Base-by-base conservation (phyloP, 2,329 filamentous ascomycete genomes). In the Fusarium circinatum region DNA sequence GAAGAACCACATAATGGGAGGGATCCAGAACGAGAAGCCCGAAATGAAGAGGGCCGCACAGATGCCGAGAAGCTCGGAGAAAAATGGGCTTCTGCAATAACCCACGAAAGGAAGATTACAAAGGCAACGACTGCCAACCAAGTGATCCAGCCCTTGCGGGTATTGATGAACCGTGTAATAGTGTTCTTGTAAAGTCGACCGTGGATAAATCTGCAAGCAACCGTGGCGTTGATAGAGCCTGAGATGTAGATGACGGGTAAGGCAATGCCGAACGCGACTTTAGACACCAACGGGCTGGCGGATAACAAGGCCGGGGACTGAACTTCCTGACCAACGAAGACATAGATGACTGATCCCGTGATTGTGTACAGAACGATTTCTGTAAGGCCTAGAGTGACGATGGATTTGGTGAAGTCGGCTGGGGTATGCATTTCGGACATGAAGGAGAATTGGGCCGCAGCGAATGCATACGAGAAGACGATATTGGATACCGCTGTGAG, bases 61-160 rank as follows among this genome's bases (percentile, higher is more conserved):
- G 77, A 88, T 85, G 48, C 85, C 83, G 15, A 94, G 83, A 45
- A 94, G 83, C 51, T 92, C 86, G 68, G 88, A 89, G 83, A 94
- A 95, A 79, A 91, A 90, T 4, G 93, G 93, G 91, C 88, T 76
- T 92, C 89, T 22, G 92, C 92, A 69, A 95, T 90, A 73, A 94
- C 79, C 88, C 90, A 94, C 5, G 90, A 90, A 20, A 92, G 56
- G 15, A 92, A 58, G 84, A 92, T 94, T 41, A 91, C 79, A 52
- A 79, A 71, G 3, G 86, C 80, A 42, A 90, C 87, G 22, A 94
- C 89, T 4, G 68, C 83, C 13, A 90, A 77, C 92, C 92, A 93
- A 11, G 83, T 83, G 30, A 79, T 73, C 85, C 85, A 86, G 13
- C 85, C 85, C 79, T 78, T 84, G 39, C 79, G 78, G 8, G 85